Base-by-base conservation (phyloP, 2,329 filamentous ascomycete species). In the Drechslerella stenobrocha region DNA sequence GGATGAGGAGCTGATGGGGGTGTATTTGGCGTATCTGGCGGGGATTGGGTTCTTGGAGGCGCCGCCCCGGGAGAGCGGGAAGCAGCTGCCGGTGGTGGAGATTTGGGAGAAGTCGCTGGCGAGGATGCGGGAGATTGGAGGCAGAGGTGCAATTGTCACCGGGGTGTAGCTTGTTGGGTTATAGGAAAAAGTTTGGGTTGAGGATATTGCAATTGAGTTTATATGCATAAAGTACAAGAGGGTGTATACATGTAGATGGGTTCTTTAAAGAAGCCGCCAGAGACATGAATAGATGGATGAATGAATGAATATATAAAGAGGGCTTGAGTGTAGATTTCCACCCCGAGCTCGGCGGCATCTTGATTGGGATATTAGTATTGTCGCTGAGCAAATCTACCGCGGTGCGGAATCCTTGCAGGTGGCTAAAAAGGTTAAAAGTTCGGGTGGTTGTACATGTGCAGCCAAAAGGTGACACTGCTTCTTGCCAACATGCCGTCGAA, bases 21-120 rank as follows among this genome's bases (percentile, higher is more conserved):
- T 82, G 15, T 89, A 87, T 73, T 75, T 87, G 51, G 79, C 81
- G 24, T 89, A 86, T 73, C 76, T 89, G 34, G 80, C 83, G 2
- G 80, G 81, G 65, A 80, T 84, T 69, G 83, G 83, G 3, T 89
- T 88, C 76, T 79, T 89, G 74, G 77, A 79, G 2, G 72, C 74
- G 50, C 82, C 82, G 1, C 71, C 73, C 0, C 74, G 56, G 13
- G 51, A 69, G 26, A 77, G 75, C 2, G 71, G 70, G 53, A 76
- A 75, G 73, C 55, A 71, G 9, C 72, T 84, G 52, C 82, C 82
- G 0, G 71, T 73, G 28, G 74, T 79, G 6, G 73, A 77, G 56
- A 72, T 84, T 24, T 77, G 76, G 8, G 76, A 78, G 59, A 77
- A 77, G 70, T 79, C 81, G 73, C 79, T 76, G 71, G 77, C 78